Evolutionary conservation across 805 yeast species (phyloP), one percentile per base, ranked within the genome.

Genomic region (Ogataea henricii): DNA sequence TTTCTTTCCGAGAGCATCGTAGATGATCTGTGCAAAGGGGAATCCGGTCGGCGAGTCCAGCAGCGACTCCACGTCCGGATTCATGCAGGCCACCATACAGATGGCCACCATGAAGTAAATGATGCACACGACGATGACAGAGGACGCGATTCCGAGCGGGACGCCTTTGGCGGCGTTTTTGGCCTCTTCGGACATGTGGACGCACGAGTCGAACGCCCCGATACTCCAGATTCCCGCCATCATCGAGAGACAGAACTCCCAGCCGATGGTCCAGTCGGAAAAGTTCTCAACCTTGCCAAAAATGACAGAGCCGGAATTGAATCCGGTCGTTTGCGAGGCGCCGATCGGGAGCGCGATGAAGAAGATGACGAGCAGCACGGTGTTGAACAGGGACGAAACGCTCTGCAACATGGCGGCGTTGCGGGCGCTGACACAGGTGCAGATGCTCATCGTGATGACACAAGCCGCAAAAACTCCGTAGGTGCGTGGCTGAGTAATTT

Each of bases 221-320:
- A 84, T 83, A 17, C 87, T 82, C 90, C 91, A 85, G 46, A 83
- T 75, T 1, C 82, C 82, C 0, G 88, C 83, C 78, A 81, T 74
- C 55, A 81, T 65, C 3, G 63, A 56, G 18, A 60, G 39, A 46
- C 73, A 64, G 60, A 70, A 77, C 34, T 79, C 74, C 79, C 83
- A 81, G 27, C 87, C 87, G 25, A 60, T 66, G 10, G 79, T 72
- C 82, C 87, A 83, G 27, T 71, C 74, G 30, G 82, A 69, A 38
- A 64, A 64, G 56, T 80, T 79, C 20, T 73, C 68, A 47, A 73
- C 71, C 33, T 73, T 63, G 27, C 81, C 81, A 63, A 83, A 84
- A 23, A 83, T 82, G 58, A 69, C 81, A 3, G 59, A 49, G 13
- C 78, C 85, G 32, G 69, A 63, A 54, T 78, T 78, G 56, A 79